Percentiles rank a stretch among this genome's conserved stretches.
These are phyloP conservation scores for Neurospora sp. DNA, from an alignment of 495 filamentous ascomycete genomes.

Conservation along the genomic window DNA sequence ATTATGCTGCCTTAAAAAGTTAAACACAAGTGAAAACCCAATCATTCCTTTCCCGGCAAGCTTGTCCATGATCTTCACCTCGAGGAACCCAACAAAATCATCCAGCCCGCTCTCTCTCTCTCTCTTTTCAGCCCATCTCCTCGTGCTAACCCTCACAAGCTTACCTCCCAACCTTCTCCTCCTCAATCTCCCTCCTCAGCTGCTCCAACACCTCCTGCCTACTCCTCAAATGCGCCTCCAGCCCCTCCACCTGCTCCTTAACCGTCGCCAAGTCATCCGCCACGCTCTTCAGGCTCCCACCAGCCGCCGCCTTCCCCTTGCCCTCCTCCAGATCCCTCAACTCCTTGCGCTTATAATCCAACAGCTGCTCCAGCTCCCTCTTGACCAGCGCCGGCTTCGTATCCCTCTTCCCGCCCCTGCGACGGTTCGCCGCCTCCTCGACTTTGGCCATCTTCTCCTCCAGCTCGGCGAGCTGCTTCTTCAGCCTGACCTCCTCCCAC, in stretches of 20 bases:
- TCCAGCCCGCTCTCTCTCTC: neutral
- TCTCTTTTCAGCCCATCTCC: neutral
- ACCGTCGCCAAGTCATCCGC: slow-evolving; percentile 63
- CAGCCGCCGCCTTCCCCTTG: slow-evolving; percentile 51
- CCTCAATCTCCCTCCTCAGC: slow-evolving; percentile 49
- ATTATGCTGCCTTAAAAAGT: neutral
- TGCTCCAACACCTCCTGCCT: slow-evolving; percentile 50
- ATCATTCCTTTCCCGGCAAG: neutral
- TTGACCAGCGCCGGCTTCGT: slow-evolving; percentile 78
- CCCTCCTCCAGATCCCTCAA: slow-evolving; percentile 68
- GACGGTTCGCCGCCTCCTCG: slow-evolving; percentile 52
- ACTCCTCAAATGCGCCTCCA: slow-evolving; percentile 54
- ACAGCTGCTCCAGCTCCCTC: slow-evolving; percentile 79
- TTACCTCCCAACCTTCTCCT: slow-evolving; percentile 45
- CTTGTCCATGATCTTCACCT: neutral
- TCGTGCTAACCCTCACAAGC: neutral
- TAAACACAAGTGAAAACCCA: neutral
- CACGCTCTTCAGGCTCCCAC: slow-evolving; percentile 49
- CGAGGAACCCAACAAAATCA: neutral
- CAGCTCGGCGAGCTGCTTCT: slow-evolving; percentile 80
- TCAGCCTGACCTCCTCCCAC: slow-evolving; percentile 94
- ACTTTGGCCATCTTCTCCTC: slow-evolving; percentile 74
- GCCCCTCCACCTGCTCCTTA: slow-evolving; percentile 61
- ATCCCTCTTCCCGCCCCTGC: slow-evolving; percentile 47
- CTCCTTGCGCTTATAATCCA: slow-evolving; percentile 67